phyloP scores from a whole-genome alignment of 106 monocot genomes.

The Xerophyta viscosa region DNA sequence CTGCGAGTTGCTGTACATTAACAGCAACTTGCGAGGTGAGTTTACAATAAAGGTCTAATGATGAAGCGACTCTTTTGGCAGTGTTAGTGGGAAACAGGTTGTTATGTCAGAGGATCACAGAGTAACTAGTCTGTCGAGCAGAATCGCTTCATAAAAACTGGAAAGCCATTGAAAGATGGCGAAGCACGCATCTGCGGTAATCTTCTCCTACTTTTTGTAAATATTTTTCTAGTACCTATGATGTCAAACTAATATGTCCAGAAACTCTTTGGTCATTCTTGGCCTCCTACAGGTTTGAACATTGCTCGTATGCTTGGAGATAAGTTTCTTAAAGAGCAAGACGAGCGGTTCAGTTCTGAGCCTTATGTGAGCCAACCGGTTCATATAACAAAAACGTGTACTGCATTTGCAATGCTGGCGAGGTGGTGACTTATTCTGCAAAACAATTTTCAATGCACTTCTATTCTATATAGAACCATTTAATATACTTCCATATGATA shows the following conservation, averaged over 20 bases:
- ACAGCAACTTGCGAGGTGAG: too few species aligned
- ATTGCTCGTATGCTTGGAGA: slow-evolving; percentile 89
- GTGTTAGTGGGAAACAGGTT: slow-evolving; percentile 45
- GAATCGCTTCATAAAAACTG: slow-evolving; percentile 53
- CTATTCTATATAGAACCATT: background rate
- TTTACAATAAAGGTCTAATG: too few species aligned
- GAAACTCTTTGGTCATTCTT: too few species aligned
- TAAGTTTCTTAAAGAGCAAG: slow-evolving; percentile 93
- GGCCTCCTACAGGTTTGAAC: slow-evolving; percentile 52
- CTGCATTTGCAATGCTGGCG: slow-evolving; percentile 69
- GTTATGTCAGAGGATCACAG: slow-evolving; percentile 89
- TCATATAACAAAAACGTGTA: slow-evolving; percentile 37
- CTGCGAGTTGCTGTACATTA: too few species aligned
- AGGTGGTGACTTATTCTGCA: too few species aligned
- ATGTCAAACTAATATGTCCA: too few species aligned
- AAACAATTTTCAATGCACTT: too few species aligned
- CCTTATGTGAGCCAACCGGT: slow-evolving; percentile 76
- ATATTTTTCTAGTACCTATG: too few species aligned
- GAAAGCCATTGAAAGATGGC: slow-evolving; percentile 68
- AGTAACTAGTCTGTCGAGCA: slow-evolving; percentile 45
- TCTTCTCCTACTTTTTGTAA: too few species aligned
- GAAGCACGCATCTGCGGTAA: slow-evolving; percentile 77
- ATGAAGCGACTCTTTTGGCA: slow-evolving; percentile 15
- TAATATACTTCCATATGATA: too few species aligned
- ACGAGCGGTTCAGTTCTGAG: slow-evolving; percentile 70